phyloP scores from a whole-genome alignment of 169 alveolate genomes.

The Plasmodium inui region DNA sequence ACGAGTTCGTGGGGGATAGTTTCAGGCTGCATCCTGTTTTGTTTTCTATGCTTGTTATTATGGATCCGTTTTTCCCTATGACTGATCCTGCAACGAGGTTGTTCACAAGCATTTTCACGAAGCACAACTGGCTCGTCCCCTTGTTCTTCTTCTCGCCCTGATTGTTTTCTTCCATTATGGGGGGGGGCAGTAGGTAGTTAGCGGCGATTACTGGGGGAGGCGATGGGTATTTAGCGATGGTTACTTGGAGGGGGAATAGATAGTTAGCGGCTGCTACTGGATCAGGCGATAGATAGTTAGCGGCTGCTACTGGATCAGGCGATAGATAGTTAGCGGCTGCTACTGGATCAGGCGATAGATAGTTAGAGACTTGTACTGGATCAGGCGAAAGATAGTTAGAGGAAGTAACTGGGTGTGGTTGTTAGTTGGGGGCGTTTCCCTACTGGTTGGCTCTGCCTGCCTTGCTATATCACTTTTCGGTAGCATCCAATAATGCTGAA shows the following conservation, averaged over 20 bases:
- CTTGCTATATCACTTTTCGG: not conserved
- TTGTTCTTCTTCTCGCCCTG: constrained; percentile 4
- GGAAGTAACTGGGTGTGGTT: too few relatives aligned
- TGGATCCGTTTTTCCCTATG: constrained; percentile 70
- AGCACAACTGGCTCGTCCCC: constrained; percentile 26
- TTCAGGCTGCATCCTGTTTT: constrained; percentile 75
- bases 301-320: too few relatives aligned
- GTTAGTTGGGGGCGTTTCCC: too few relatives aligned
- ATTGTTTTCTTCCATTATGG: constrained; percentile 29
- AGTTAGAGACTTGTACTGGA: too few relatives aligned
- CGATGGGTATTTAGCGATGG: too few relatives aligned
- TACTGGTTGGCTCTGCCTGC: not conserved
- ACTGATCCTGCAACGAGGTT: constrained; percentile 74
- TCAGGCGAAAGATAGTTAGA: too few relatives aligned
- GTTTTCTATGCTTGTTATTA: constrained; percentile 61
- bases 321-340: too few relatives aligned
- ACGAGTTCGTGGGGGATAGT: constrained; percentile 57
- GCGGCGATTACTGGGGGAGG: not conserved
- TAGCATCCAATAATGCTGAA: not conserved
- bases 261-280: too few relatives aligned
- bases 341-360: too few relatives aligned
- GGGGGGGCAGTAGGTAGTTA: not conserved
- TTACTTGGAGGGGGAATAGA: too few relatives aligned
- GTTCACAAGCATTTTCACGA: constrained; percentile 70
- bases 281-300: too few relatives aligned